Percentiles rank a stretch among this genome's conserved stretches.
These are phyloP conservation scores for Morella rubra DNA, from an alignment of 306 rosid genomes.

Conservation along the genomic window DNA sequence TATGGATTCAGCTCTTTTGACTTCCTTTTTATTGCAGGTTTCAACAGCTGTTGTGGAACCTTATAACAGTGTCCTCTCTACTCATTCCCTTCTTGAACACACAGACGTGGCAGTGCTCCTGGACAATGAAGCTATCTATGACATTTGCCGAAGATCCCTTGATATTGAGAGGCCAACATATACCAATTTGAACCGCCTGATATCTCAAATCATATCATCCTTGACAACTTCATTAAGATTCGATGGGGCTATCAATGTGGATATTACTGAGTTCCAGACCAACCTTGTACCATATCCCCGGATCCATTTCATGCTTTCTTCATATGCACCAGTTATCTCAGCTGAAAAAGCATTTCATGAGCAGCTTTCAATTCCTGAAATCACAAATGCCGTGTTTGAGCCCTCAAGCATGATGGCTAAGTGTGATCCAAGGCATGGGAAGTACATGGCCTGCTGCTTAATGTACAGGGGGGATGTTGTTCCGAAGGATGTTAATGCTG, in stretches of 20 bases:
- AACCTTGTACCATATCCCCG: constrained; percentile 97
- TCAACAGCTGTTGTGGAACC: constrained; percentile 99
- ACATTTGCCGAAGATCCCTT: constrained; percentile 86
- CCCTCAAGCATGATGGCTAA: constrained; percentile 99
- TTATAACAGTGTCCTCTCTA: constrained; percentile 94
- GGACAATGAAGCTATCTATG: constrained; percentile 96
- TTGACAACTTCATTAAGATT: constrained; percentile 94
- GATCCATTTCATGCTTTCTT: constrained; percentile 95
- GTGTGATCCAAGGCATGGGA: constrained; percentile 98
- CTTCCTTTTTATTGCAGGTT: constrained; percentile 48
- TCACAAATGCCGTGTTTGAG: constrained; percentile 96
- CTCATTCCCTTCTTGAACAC: constrained; percentile 95
- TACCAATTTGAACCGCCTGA: constrained; percentile 86
- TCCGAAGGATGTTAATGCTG: constrained; percentile 97
- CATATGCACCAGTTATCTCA: constrained; percentile 96
- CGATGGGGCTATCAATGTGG: constrained; percentile 97
- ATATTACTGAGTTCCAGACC: constrained; percentile 94
- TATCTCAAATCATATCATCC: constrained; percentile 92
- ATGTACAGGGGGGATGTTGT: constrained; percentile 99
- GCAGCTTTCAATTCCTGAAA: constrained; percentile 91
- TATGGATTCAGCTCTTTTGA: not conserved
- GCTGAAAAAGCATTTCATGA: constrained; percentile 98
- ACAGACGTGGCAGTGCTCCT: constrained; percentile 91
- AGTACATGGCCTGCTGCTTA: constrained; percentile 98
- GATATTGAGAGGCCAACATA: constrained; percentile 97